Evolutionary conservation across 106 monocot genomes (phyloP).

Genomic region (Phalaenopsis equestris): DNA sequence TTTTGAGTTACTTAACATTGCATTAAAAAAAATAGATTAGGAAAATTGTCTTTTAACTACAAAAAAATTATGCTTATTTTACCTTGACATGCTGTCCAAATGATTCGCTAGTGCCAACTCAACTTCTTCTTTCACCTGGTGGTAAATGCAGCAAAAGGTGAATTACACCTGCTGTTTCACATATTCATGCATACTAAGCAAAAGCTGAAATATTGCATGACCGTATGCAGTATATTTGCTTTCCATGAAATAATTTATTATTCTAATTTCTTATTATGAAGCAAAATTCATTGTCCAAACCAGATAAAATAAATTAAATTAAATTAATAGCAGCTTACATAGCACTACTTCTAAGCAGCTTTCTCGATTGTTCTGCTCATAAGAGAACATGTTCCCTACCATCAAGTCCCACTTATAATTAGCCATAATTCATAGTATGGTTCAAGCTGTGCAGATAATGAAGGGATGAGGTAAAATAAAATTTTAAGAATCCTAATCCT

Average conservation of each 20-base stretch:
- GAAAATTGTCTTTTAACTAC: no score
- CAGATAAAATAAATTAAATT: background rate
- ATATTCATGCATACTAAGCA: background rate
- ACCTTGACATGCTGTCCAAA: constrained; percentile 54
- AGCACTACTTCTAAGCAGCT: background rate
- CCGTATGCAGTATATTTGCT: background rate
- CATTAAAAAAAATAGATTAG: no score
- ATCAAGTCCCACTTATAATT: background rate
- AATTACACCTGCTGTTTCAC: background rate
- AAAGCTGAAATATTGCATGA: background rate
- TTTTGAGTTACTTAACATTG: no score
- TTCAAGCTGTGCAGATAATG: background rate
- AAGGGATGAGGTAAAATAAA: background rate
- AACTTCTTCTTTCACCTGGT: constrained; percentile 97
- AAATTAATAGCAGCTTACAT: background rate
- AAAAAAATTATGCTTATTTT: background rate
- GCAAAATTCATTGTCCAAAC: background rate
- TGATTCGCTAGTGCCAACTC: constrained; percentile 69
- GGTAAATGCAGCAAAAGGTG: constrained; percentile 14
- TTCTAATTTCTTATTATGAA: background rate
- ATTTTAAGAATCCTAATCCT: background rate
- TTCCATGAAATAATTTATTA: background rate
- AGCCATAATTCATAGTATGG: background rate
- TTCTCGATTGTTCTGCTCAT: background rate
- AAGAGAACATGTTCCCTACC: background rate